A percentile compares a stretch with the other conserved stretches of the same genome.
Conservation (phyloP, 768 basidiomycete genomes). For the Xerocomellus amylosporus region DNA sequence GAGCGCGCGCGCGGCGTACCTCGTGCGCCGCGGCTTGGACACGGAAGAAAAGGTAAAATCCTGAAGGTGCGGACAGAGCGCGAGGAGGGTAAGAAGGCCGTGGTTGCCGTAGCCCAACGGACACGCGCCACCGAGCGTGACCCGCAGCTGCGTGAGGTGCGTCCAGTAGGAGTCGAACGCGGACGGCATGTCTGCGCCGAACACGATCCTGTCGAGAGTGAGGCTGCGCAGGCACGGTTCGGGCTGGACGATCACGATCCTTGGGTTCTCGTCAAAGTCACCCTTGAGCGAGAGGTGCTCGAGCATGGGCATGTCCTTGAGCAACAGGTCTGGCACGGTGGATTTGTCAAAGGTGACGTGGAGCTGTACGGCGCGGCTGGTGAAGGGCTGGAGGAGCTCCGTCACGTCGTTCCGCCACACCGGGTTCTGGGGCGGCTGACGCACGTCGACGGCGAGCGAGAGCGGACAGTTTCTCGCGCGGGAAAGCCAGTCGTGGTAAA, state of each 20-base stretch:
- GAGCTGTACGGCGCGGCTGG: slow-evolving; percentile 7
- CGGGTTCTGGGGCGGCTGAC: slow-evolving; percentile 11
- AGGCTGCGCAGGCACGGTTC: too few relatives aligned
- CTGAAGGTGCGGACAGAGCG: slow-evolving; percentile 21
- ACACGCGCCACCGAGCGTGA: too few relatives aligned
- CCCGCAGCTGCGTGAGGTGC: too few relatives aligned
- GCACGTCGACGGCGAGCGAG: slow-evolving; percentile 21
- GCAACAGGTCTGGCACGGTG: slow-evolving; percentile 10
- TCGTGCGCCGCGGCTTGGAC: background rate
- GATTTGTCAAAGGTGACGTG: slow-evolving; percentile 11
- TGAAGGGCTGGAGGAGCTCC: slow-evolving; percentile 22
- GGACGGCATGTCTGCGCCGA: too few relatives aligned
- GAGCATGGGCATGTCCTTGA: slow-evolving; percentile 19
- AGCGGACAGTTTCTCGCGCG: slow-evolving; percentile 17
- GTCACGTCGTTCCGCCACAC: slow-evolving; percentile 23
- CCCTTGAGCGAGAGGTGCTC: slow-evolving; percentile 10
- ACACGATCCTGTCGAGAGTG: too few relatives aligned
- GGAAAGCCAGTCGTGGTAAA: slow-evolving; percentile 21
- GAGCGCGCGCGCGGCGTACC: background rate
- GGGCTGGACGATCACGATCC: too few relatives aligned
- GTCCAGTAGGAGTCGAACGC: too few relatives aligned
- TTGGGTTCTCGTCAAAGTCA: too few relatives aligned
- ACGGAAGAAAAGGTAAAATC: slow-evolving; percentile 7
- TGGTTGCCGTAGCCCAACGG: background rate
- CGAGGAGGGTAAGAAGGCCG: slow-evolving; percentile 10